phyloP scores from a whole-genome alignment of 2,329 filamentous ascomycete genomes.

The Aspergillus carbonarius region DNA sequence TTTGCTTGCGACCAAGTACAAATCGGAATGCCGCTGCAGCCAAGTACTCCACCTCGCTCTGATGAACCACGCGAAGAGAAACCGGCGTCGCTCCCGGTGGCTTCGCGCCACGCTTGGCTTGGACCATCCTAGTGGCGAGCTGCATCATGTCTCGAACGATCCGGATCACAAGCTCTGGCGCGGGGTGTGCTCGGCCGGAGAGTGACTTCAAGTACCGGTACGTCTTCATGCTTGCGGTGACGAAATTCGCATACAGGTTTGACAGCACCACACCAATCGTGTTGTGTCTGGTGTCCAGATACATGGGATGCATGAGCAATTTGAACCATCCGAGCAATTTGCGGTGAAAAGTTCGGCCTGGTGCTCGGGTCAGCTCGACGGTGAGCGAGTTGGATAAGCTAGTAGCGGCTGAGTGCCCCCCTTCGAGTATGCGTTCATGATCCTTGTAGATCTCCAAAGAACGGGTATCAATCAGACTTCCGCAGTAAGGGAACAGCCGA shows the following conservation, averaged over 20 bases:
- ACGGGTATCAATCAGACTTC: constrained; percentile 69
- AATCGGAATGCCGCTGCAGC: constrained; percentile 67
- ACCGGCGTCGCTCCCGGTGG: constrained; percentile 16
- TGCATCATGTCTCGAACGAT: constrained; percentile 66
- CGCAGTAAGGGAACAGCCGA: constrained; percentile 79
- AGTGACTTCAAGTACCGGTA: constrained; percentile 63
- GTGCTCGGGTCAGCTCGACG: constrained; percentile 69
- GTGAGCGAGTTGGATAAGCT: constrained; percentile 71
- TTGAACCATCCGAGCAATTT: constrained; percentile 77
- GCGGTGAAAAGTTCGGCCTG: constrained; percentile 75
- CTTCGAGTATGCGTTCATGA: constrained; percentile 48
- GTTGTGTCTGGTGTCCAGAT: constrained; percentile 66
- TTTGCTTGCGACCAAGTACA: constrained; percentile 71
- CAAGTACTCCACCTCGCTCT: constrained; percentile 62
- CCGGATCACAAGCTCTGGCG: constrained; percentile 59
- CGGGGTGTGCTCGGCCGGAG: constrained; percentile 52
- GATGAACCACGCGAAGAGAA: constrained; percentile 60
- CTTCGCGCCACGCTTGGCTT: constrained; percentile 45
- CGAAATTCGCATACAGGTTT: constrained; percentile 75
- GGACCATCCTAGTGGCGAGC: constrained; percentile 64
- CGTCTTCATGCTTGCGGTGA: constrained; percentile 74
- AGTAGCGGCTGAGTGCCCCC: constrained; percentile 53
- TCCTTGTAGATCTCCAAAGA: constrained; percentile 76
- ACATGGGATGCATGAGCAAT: constrained; percentile 69
- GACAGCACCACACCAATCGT: constrained; percentile 63